phyloP scores from a whole-genome alignment of 768 basidiomycete genomes.

The Cystobasidium ongulense region DNA sequence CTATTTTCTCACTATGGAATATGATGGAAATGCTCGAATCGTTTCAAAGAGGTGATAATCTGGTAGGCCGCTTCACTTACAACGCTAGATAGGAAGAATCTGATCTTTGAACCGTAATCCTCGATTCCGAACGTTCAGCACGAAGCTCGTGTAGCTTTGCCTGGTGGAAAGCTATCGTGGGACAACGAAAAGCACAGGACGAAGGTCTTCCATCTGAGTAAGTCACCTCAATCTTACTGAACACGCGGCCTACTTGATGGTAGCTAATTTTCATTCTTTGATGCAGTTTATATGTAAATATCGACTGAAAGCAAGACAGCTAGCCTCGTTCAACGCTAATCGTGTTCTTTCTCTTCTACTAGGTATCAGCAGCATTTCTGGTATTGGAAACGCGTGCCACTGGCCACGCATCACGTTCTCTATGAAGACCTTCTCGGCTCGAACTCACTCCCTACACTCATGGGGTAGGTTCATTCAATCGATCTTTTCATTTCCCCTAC shows the following conservation, averaged over 20 bases:
- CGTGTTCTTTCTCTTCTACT: neutral
- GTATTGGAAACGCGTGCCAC: neutral
- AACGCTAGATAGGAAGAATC: neutral
- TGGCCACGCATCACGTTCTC: neutral
- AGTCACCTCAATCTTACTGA: neutral
- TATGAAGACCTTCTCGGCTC: neutral
- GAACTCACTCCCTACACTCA: neutral
- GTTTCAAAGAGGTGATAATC: constrained; percentile 8
- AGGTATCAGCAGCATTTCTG: constrained; percentile 7
- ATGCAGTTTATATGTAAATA: constrained; percentile 1
- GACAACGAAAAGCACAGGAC: neutral
- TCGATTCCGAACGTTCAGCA: no score
- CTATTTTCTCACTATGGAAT: constrained; percentile 8
- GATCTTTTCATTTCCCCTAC: neutral
- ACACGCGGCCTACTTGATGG: neutral
- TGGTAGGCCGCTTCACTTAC: neutral
- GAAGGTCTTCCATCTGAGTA: constrained; percentile 5
- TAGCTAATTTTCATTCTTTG: neutral
- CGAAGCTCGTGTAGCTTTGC: neutral
- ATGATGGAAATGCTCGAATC: constrained; percentile 12
- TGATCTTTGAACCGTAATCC: neutral
- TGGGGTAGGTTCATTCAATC: neutral
- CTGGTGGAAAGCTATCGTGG: constrained; percentile 1
- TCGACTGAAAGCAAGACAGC: neutral
- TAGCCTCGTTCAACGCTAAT: neutral